These are phyloP conservation scores for Trichosporon asahii DNA, from an alignment of 1,284 basidiomycete species.

Conservation along the genomic window DNA sequence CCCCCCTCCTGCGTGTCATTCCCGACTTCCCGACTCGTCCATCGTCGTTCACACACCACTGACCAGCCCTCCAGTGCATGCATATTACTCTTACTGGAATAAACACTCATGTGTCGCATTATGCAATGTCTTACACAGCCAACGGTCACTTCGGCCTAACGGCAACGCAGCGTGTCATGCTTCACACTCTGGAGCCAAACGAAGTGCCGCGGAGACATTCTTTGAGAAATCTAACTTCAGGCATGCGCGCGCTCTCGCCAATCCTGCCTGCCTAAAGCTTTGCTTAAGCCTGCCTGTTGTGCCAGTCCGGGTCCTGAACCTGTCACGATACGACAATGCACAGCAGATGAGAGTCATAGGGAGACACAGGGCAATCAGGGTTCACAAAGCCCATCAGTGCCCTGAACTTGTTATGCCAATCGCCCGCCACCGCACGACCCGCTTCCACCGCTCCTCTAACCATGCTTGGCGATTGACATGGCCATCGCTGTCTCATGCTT, in stretches of 20 bases:
- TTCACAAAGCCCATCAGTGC: background rate
- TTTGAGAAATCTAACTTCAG: background rate
- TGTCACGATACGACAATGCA: conserved; percentile 3
- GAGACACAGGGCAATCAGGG: background rate
- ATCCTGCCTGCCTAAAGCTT: too few species aligned
- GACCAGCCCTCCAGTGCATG: too few species aligned
- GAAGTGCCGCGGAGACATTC: background rate
- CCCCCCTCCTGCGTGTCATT: background rate
- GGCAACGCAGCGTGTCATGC: too few species aligned
- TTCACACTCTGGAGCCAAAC: background rate
- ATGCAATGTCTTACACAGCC: too few species aligned
- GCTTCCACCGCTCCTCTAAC: background rate
- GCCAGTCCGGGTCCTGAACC: background rate
- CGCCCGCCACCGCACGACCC: background rate
- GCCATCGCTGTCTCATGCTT: background rate
- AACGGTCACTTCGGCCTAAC: too few species aligned
- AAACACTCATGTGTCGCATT: too few species aligned
- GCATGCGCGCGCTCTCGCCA: background rate
- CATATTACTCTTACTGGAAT: too few species aligned
- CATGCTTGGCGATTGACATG: background rate
- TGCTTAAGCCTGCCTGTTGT: background rate
- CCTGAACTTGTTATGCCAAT: conserved; percentile 6
- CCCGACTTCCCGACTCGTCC: background rate
- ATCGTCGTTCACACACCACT: background rate
- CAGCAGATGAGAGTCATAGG: conserved; percentile 3